Evolutionary conservation across 1,139 yeast species (phyloP), one percentile per base, ranked within the genome.

Genomic region (Schwanniomyces etchellsii): DNA sequence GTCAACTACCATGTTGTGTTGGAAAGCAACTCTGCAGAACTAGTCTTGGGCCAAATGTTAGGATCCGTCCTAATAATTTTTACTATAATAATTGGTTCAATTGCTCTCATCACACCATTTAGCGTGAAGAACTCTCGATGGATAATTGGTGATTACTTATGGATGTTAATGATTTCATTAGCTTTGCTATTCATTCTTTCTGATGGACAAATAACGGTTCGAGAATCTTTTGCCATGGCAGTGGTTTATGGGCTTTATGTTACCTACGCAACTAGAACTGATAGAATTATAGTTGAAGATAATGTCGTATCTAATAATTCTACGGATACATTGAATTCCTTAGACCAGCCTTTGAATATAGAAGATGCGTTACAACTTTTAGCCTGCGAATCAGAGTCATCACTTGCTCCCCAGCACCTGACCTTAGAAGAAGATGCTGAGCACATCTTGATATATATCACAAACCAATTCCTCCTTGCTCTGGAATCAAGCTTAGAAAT

Each of bases 161-260:
- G 65, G 57, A 56, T 64, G 4, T 42, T 60, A 11, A 35, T 48
- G 3, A 51, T 74, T 4, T 30, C 55, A 2, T 5, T 27, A 6
- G 25, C 16, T 10, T 34, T 70, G 3, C 61, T 74, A 24, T 51
- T 50, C 32, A 67, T 76, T 29, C 42, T 77, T 10, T 51, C 60
- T 3, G 83, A 77, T 50, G 77, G 76, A 5, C 55, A 57, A 34
- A 58, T 77, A 21, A 68, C 72, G 17, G 32, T 59, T 3, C 31
- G 45, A 10, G 83, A 77, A 42, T 70, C 78, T 33, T 24, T 56
- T 2, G 26, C 52, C 1, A 69, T 77, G 77, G 47, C 66, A 1
- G 11, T 42, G 3, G 39, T 65, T 20, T 73, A 70, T 45, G 31
- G 56, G 11, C 24, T 47, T 2, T 73, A 72, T 37, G 52, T 33